These are phyloP conservation scores for Santalum album DNA, from an alignment of 164 flowering plant genomes.

Conservation along the genomic window DNA sequence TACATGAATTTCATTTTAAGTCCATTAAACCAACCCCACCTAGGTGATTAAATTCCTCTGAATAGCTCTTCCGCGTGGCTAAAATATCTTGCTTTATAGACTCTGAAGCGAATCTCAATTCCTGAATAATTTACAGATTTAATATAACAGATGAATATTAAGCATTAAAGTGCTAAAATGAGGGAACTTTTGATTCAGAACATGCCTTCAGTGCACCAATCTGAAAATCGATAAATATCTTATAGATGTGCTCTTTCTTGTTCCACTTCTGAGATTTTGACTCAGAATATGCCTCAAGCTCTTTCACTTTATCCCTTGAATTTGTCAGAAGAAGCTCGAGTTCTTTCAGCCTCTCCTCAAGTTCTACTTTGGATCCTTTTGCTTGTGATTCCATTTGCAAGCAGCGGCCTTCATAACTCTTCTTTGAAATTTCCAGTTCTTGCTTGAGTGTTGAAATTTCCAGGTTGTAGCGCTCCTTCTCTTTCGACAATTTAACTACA, in stretches of 20 bases:
- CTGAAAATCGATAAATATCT: not conserved
- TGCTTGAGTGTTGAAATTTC: not conserved
- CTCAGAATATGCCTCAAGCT: not conserved
- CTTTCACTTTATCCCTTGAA: not conserved
- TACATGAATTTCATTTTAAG: not conserved
- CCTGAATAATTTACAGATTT: not conserved
- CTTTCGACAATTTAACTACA: not conserved
- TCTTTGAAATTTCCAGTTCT: not conserved
- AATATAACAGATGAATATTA: not conserved
- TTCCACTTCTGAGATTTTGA: not conserved
- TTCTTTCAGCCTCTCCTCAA: not conserved
- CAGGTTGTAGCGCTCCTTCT: not conserved
- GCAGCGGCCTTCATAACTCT: not conserved
- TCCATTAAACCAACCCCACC: not conserved
- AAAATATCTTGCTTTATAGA: not conserved
- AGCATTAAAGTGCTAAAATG: not conserved
- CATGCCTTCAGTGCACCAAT: not conserved
- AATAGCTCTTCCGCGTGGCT: not conserved
- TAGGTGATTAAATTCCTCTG: not conserved
- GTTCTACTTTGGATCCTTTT: not conserved
- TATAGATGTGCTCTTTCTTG: constrained; percentile 1
- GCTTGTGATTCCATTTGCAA: not conserved
- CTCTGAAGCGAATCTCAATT: constrained; percentile 3
- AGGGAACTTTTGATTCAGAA: not conserved
- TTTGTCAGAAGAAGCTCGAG: not conserved